These are phyloP conservation scores for Pythium grandisporangium DNA, from an alignment of 352 stramenopile species.

Conservation along the genomic window DNA sequence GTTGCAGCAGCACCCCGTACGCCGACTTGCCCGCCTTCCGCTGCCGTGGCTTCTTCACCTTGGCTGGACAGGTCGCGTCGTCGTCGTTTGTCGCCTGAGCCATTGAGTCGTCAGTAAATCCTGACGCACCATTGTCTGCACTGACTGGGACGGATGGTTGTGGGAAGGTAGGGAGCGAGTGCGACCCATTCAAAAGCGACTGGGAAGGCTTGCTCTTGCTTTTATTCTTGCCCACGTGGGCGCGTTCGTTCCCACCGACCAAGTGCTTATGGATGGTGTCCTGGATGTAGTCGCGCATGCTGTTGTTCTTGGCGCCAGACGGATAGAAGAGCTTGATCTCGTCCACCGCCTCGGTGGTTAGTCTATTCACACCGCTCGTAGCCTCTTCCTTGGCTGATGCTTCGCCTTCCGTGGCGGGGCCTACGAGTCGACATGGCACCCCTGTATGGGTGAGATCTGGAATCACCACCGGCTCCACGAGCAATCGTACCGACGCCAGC, in stretches of 20 bases:
- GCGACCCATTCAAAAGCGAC: neutral
- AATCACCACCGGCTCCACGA: slow-evolving; percentile 51
- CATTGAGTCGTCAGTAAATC: neutral
- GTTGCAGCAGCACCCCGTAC: no score
- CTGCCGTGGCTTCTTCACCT: slow-evolving; percentile 1
- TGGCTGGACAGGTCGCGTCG: slow-evolving; percentile 13
- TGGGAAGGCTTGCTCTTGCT: neutral
- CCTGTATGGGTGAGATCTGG: slow-evolving; percentile 52
- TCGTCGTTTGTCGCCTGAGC: slow-evolving; percentile 2
- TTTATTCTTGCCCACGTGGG: neutral
- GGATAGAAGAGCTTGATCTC: slow-evolving; percentile 60
- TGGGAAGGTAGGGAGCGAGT: neutral
- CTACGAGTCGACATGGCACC: slow-evolving; percentile 14
- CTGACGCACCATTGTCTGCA: neutral
- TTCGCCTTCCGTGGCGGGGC: neutral
- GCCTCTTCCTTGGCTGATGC: neutral
- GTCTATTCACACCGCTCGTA: slow-evolving; percentile 15
- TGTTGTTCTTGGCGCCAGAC: slow-evolving; percentile 55
- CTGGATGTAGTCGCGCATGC: slow-evolving; percentile 64
- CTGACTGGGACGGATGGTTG: neutral
- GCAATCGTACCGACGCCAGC: slow-evolving; percentile 22
- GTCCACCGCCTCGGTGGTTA: slow-evolving; percentile 20
- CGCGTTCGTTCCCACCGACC: neutral
- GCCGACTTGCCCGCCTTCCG: slow-evolving; percentile 1
- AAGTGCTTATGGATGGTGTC: slow-evolving; percentile 42